These are phyloP conservation scores for Plasmopara halstedii DNA, from an alignment of 352 stramenopile genomes.

Conservation along the genomic window DNA sequence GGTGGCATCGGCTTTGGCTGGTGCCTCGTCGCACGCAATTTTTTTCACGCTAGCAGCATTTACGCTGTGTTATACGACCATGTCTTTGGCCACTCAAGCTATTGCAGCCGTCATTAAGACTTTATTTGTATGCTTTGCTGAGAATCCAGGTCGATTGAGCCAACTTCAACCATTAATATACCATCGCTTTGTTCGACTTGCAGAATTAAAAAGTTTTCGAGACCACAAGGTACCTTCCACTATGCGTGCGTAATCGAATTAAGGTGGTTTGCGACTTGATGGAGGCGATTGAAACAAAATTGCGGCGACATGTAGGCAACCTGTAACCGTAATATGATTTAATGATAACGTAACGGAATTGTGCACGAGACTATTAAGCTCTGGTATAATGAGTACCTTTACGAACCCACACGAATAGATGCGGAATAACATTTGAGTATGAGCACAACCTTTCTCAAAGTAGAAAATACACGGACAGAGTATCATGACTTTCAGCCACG, in stretches of 20 bases:
- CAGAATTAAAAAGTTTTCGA: slow-evolving; percentile 80
- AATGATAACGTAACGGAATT: neutral
- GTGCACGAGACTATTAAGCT: neutral
- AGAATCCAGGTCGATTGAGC: slow-evolving; percentile 67
- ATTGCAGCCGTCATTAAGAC: slow-evolving; percentile 77
- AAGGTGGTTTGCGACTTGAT: slow-evolving; percentile 3
- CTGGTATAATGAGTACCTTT: neutral
- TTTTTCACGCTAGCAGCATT: slow-evolving; percentile 76
- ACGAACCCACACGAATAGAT: too few relatives aligned
- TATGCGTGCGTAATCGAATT: neutral
- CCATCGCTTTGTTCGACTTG: slow-evolving; percentile 74
- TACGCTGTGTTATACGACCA: slow-evolving; percentile 69
- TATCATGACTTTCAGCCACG: slow-evolving; percentile 26
- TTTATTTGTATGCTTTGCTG: slow-evolving; percentile 81
- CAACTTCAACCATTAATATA: slow-evolving; percentile 84
- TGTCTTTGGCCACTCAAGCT: slow-evolving; percentile 69
- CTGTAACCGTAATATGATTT: too few relatives aligned
- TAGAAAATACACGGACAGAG: neutral
- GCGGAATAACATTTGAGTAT: neutral
- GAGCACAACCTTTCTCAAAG: neutral
- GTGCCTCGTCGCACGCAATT: slow-evolving; percentile 44
- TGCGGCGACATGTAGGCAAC: neutral
- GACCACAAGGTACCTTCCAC: slow-evolving; percentile 47
- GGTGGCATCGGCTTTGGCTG: slow-evolving; percentile 43
- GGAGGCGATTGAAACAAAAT: slow-evolving; percentile 1